Evolutionary conservation across 148 eudicot genomes (phyloP).

Genomic region (Selenicereus undatus): DNA sequence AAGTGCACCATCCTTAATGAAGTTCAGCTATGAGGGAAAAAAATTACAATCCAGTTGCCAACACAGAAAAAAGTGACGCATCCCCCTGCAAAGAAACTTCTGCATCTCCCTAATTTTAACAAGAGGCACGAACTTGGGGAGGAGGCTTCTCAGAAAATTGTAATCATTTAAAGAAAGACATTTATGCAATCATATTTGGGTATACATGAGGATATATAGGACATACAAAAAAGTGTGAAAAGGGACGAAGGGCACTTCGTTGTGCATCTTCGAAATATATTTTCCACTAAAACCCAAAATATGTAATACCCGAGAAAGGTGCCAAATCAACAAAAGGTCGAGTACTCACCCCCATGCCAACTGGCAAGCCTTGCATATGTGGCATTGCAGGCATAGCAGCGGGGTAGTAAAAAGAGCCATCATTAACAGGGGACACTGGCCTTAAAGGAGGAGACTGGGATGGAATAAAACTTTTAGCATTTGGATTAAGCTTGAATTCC

Average conservation of each 20-base stretch:
- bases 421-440: conserved; percentile 82
- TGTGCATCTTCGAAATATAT: too few relatives aligned
- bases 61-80: neutral
- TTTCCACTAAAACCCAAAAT: neutral
- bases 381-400: conserved; percentile 48
- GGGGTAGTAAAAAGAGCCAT: conserved; percentile 71
- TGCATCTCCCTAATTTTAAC: neutral
- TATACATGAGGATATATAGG: too few relatives aligned
- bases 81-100: neutral
- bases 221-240: too few relatives aligned
- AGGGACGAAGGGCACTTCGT: too few relatives aligned
- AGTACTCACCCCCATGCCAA: conserved; percentile 81
- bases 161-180: neutral
- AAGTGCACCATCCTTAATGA: neutral
- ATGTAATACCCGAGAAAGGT: neutral
- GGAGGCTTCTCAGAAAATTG: neutral
- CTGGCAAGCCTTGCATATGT: conserved; percentile 85
- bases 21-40: neutral
- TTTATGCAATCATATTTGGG: too few relatives aligned
- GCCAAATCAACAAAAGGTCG: neutral
- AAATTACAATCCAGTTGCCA: neutral
- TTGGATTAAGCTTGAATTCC: conserved; percentile 91
- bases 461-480: conserved; percentile 85
- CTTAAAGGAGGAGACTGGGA: conserved; percentile 50
- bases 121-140: neutral